These are phyloP conservation scores for Alternaria brassicae DNA, from an alignment of 2,329 filamentous ascomycete species.

Conservation along the genomic window DNA sequence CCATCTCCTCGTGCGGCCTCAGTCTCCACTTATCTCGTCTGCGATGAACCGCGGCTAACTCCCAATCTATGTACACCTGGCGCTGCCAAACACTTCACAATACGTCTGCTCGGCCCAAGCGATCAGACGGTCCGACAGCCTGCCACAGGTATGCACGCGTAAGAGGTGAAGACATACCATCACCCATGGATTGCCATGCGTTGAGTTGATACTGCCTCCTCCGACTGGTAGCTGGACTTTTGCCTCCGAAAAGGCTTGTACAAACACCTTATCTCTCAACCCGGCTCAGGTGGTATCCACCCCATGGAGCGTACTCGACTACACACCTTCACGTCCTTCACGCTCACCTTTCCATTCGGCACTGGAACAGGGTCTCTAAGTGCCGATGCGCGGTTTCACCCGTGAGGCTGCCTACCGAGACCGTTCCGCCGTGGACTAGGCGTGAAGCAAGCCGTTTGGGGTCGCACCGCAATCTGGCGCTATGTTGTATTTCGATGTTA, in stretches of 20 bases:
- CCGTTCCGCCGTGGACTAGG: not conserved
- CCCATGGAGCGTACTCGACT: constrained; percentile 20
- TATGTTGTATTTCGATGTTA: constrained; percentile 22
- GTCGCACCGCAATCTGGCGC: constrained; percentile 2
- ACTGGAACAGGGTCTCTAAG: not conserved
- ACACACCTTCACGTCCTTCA: constrained; percentile 11
- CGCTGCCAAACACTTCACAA: constrained; percentile 12
- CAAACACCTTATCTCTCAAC: constrained; percentile 22
- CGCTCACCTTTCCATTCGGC: constrained; percentile 8
- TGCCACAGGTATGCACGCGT: constrained; percentile 32
- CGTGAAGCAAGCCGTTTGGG: constrained; percentile 4
- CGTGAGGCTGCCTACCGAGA: not conserved
- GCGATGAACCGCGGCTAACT: constrained; percentile 3
- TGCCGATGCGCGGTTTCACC: constrained; percentile 2
- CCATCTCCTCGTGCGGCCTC: constrained; percentile 1
- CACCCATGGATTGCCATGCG: constrained; percentile 8
- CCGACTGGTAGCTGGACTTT: constrained; percentile 2
- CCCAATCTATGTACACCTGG: not conserved
- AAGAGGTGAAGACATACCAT: constrained; percentile 23
- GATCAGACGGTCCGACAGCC: constrained; percentile 32
- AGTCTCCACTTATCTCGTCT: not conserved
- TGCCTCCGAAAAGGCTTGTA: constrained; percentile 3
- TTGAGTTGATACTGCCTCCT: constrained; percentile 23
- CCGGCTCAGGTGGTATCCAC: constrained; percentile 40
- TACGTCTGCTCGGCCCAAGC: constrained; percentile 1